Base-by-base conservation (phyloP, 768 basidiomycete species). In the Serendipita vermifera region DNA sequence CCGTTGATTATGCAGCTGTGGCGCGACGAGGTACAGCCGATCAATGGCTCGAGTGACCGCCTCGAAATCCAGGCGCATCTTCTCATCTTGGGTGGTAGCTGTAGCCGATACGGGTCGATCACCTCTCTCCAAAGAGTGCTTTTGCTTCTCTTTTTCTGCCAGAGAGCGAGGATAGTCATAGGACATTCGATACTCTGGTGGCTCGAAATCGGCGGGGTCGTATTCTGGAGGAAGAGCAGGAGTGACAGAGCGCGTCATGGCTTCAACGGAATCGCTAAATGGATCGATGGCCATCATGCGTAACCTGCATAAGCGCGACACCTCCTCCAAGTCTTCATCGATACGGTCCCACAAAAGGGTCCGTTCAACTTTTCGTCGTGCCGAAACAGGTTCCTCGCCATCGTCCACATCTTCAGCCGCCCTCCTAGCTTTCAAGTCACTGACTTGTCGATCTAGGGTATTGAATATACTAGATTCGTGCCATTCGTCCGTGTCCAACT, bases 1-100 rank as follows among this genome's bases (percentile, higher is more conserved):
- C 0, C 96, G 81, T 67, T 99, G 94, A 65, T 93, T 85, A 58
- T 85, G 80, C 38, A 97, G 69, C 66, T 94, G 92, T 0, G 94
- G 93, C 0, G 90, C 81, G 29, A 84, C 86, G 5, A 78, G 68
- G 67, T 96, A 89, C 9, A 97, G 71, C 33, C 91, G 75, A 66
- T 94, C 92, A 62, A 99, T 93, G 29, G 96, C 92, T 66, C 78
- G 77, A 0, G 87, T 80, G 40, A 98, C 81, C 9, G 77, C 75
- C 61, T 96, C 91, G 17, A 97, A 73, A 66, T 98, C 94, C 64
- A 86, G 69, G 53, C 80, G 71, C 80, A 83, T 86, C 72, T 93
- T 93, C 68, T 91, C 89, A 66, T 77, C 80, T 22, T 57, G 27
- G 15, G 54, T 59, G 55, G 62, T 20, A 51, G 57, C 54, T 15